A percentile compares a stretch with the other conserved stretches of the same genome.
phyloP scores from a whole-genome alignment of 495 filamentous ascomycete genomes.

The Penicillium pulvis region DNA sequence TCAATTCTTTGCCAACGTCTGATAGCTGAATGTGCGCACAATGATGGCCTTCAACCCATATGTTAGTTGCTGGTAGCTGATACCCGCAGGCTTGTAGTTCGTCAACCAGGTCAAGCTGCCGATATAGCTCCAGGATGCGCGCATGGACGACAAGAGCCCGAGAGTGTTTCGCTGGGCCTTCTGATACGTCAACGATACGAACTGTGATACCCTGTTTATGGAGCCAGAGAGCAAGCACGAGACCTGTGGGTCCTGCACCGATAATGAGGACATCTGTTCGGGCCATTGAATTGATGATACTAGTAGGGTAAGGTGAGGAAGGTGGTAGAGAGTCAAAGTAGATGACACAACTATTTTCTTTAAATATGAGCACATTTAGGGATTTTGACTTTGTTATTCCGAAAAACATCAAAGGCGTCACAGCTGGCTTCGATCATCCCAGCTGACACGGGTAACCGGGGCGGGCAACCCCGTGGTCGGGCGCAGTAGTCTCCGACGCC shows the following conservation, averaged over 20 bases:
- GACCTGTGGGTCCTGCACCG: conserved; percentile 46
- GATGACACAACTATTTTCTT: no score
- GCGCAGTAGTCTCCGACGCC: background rate
- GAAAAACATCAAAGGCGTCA: background rate
- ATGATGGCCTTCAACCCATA: conserved; percentile 35
- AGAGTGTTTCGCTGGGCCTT: conserved; percentile 30
- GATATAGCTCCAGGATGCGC: conserved; percentile 46
- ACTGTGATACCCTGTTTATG: conserved; percentile 34
- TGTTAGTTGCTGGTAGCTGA: conserved; percentile 36
- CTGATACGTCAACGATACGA: conserved; percentile 39
- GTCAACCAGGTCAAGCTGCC: conserved; percentile 40
- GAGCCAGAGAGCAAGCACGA: conserved; percentile 44
- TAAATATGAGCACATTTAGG: background rate
- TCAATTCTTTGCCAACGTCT: conserved; percentile 31
- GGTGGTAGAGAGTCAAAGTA: background rate
- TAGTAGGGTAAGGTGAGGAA: background rate
- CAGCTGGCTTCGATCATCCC: background rate
- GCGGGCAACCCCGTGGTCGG: background rate
- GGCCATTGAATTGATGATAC: conserved; percentile 14
- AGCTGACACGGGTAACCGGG: background rate
- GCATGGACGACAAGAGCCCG: conserved; percentile 44
- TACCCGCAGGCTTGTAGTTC: conserved; percentile 33
- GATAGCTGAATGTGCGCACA: conserved; percentile 25
- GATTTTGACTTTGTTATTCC: background rate
- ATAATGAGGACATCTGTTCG: conserved; percentile 40